Percentiles rank a stretch among this genome's conserved stretches.
These are phyloP conservation scores for Didymella arachidicola DNA, from an alignment of 2,329 filamentous ascomycete genomes.

Conservation along the genomic window DNA sequence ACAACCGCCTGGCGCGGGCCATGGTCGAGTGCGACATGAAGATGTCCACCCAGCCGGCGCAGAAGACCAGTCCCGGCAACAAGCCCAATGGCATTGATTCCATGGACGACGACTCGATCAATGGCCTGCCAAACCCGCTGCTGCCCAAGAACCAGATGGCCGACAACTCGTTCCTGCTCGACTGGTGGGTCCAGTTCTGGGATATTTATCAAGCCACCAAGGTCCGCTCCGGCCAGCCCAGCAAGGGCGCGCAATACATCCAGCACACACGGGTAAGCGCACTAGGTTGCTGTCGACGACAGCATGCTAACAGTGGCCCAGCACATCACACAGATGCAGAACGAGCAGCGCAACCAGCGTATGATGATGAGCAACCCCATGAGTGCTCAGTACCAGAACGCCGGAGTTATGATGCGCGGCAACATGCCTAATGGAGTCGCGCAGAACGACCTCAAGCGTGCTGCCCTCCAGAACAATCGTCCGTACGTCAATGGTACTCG, in stretches of 20 bases:
- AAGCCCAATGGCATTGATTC: constrained; percentile 74
- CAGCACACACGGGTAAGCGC: constrained; percentile 78
- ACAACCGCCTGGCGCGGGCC: constrained; percentile 82
- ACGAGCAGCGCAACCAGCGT: constrained; percentile 71
- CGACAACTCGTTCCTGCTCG: constrained; percentile 86
- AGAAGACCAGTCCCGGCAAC: constrained; percentile 69
- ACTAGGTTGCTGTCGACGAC: not conserved
- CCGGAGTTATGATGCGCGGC: constrained; percentile 66
- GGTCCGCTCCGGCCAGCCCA: constrained; percentile 48
- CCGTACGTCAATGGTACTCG: constrained; percentile 61
- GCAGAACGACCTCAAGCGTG: constrained; percentile 72
- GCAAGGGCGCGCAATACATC: constrained; percentile 72
- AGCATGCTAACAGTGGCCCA: constrained; percentile 38
- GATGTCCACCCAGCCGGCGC: constrained; percentile 68
- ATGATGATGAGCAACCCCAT: constrained; percentile 72
- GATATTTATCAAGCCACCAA: constrained; percentile 90
- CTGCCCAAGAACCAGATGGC: constrained; percentile 67
- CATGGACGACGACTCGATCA: constrained; percentile 81
- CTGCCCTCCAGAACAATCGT: constrained; percentile 80
- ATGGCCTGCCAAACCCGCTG: constrained; percentile 80
- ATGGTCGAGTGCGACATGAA: constrained; percentile 56
- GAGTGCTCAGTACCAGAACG: constrained; percentile 53
- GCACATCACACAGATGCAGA: constrained; percentile 75
- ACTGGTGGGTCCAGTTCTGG: constrained; percentile 98
- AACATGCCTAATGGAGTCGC: constrained; percentile 68